phyloP scores from a whole-genome alignment of 352 stramenopile genomes.

The Phytophthora fragariae region DNA sequence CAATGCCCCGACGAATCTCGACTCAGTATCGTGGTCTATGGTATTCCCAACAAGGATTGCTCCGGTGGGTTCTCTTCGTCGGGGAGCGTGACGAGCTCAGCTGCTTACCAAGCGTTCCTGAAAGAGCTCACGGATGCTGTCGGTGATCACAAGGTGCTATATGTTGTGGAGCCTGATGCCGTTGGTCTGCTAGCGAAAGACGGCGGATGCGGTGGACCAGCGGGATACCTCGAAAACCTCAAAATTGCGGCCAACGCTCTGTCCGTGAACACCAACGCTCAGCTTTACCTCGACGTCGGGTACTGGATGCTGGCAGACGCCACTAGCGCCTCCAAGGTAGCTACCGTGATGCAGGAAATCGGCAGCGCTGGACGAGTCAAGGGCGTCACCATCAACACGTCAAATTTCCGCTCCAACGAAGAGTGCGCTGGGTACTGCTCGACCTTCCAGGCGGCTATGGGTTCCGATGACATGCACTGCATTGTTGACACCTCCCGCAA shows the following conservation, averaged over 20 bases:
- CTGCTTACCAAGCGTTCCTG: constrained; percentile 57
- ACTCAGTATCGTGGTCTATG: constrained; percentile 74
- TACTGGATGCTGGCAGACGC: constrained; percentile 60
- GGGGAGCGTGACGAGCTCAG: constrained; percentile 44
- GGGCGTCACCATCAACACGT: constrained; percentile 80
- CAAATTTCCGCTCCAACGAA: constrained; percentile 69
- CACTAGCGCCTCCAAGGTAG: constrained; percentile 33
- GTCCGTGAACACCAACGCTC: constrained; percentile 63
- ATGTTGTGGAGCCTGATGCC: constrained; percentile 72
- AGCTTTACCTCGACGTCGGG: constrained; percentile 77
- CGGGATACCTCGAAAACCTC: constrained; percentile 64
- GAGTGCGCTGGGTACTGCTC: constrained; percentile 57
- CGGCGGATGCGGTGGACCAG: constrained; percentile 45
- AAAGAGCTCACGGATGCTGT: constrained; percentile 48
- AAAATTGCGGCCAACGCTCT: constrained; percentile 52
- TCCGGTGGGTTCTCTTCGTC: constrained; percentile 50
- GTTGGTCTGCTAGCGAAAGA: constrained; percentile 53
- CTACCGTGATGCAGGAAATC: constrained; percentile 50
- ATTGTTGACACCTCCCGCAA: constrained; percentile 77
- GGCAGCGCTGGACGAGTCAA: constrained; percentile 47
- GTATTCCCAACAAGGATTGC: constrained; percentile 81
- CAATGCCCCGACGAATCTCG: constrained; percentile 46
- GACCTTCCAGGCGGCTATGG: constrained; percentile 63
- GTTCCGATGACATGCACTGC: constrained; percentile 45
- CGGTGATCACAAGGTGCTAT: constrained; percentile 65